Evolutionary conservation across 192 early-diverging fungal genomes (phyloP).

Genomic region (Gigaspora rosea): DNA sequence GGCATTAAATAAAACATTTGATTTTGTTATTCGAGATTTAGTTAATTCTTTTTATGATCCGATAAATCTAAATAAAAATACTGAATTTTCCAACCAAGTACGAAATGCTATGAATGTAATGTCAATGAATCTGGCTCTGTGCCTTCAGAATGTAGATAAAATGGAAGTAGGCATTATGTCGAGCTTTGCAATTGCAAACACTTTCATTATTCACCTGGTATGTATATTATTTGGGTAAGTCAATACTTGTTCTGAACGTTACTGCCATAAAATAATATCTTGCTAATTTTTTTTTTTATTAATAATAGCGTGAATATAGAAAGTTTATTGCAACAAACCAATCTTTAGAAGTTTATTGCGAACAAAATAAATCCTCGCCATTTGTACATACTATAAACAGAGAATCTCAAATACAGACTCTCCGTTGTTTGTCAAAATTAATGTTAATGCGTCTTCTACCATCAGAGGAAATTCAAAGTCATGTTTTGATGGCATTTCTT

Average conservation of each 20-base stretch:
- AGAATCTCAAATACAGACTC: conserved; percentile 41
- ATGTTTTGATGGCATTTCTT: conserved; percentile 46
- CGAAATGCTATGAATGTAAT: conserved; percentile 36
- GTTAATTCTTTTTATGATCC: conserved; percentile 18
- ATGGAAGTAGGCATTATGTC: conserved; percentile 51
- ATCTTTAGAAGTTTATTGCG: conserved; percentile 11
- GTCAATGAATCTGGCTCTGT: conserved; percentile 41
- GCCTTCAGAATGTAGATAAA: conserved; percentile 38
- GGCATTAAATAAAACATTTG: not conserved
- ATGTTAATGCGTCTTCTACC: conserved; percentile 43
- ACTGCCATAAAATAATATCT: no score
- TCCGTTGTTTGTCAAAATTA: conserved; percentile 40
- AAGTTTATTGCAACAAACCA: conserved; percentile 15
- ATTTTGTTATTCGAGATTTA: conserved; percentile 21
- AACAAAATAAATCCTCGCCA: conserved; percentile 33
- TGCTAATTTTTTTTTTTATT: no score
- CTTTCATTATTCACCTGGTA: conserved; percentile 61
- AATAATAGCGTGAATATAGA: conserved; percentile 37
- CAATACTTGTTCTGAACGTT: no score
- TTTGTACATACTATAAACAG: conserved; percentile 40
- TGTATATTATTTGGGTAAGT: not conserved
- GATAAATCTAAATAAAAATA: conserved; percentile 11
- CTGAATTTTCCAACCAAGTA: conserved; percentile 18
- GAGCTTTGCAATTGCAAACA: conserved; percentile 55
- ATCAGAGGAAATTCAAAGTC: conserved; percentile 43